Evolutionary conservation across 805 yeast species (phyloP).

Genomic region (Myxozyma geophila): DNA sequence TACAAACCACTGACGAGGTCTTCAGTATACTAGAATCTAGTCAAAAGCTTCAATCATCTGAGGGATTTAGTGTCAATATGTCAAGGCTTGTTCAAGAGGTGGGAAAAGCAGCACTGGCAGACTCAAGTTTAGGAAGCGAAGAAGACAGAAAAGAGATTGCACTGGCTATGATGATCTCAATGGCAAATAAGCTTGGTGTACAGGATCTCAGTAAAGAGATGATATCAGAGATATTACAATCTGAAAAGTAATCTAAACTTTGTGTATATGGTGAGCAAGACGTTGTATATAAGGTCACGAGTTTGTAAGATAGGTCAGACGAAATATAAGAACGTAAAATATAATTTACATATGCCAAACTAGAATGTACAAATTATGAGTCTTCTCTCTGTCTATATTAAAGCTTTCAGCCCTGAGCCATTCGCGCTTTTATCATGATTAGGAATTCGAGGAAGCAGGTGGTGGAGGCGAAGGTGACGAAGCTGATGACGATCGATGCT

Average conservation of each 20-base stretch:
- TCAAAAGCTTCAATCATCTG: background rate
- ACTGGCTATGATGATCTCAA: slow-evolving; percentile 2
- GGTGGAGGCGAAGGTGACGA: background rate
- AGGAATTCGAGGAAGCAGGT: background rate
- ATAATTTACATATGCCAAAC: background rate
- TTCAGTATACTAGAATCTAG: slow-evolving; percentile 12
- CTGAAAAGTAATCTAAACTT: background rate
- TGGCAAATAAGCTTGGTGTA: background rate
- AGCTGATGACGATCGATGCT: slow-evolving; percentile 16
- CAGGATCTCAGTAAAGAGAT: background rate
- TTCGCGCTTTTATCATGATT: background rate
- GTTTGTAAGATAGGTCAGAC: background rate
- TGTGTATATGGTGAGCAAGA: background rate
- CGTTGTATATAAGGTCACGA: background rate
- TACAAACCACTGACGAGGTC: slow-evolving; percentile 20
- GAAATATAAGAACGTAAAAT: background rate
- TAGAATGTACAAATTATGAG: slow-evolving; percentile 1
- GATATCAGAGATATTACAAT: background rate
- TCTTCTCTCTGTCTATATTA: background rate
- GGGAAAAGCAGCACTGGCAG: background rate
- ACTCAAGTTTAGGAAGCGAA: background rate
- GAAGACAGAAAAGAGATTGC: background rate
- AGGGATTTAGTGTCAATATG: background rate
- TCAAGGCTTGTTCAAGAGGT: background rate
- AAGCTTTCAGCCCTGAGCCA: background rate